These are phyloP conservation scores for Oryza glaberrima DNA, from an alignment of 176 grass and related monocot genomes.

Conservation along the genomic window DNA sequence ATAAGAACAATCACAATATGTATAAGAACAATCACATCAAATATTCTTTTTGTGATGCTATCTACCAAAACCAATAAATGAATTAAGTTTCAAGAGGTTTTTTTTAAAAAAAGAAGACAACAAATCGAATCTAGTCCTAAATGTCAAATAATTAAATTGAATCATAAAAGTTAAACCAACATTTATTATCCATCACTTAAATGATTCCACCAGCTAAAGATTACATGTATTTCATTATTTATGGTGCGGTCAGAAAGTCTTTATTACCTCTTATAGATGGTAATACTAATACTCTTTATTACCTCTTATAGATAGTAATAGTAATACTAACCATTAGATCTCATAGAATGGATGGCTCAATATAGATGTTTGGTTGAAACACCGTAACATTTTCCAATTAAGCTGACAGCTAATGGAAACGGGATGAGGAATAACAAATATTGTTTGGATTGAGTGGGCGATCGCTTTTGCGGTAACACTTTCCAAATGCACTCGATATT, in stretches of 20 bases:
- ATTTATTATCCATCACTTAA: no score
- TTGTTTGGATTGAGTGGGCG: background rate
- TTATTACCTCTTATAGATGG: background rate
- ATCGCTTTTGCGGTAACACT: background rate
- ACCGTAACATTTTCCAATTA: background rate
- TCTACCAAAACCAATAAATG: conserved; percentile 7
- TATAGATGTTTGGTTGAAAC: background rate
- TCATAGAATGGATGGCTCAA: background rate
- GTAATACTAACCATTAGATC: background rate
- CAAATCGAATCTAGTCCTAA: background rate
- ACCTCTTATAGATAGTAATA: background rate
- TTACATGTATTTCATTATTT: background rate
- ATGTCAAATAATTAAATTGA: background rate
- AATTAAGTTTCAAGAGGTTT: conserved; percentile 7
- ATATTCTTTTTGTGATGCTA: conserved; percentile 16
- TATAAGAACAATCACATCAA: conserved; percentile 8
- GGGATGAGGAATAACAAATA: background rate
- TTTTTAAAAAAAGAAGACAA: background rate
- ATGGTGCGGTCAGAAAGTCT: background rate
- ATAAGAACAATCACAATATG: conserved; percentile 25
- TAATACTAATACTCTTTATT: background rate
- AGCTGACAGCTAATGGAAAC: background rate
- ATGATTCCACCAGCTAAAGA: background rate
- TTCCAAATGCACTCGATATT: background rate
- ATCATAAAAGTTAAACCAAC: no score